These are phyloP conservation scores for Marasmius fiardii DNA, from an alignment of 1,284 basidiomycete genomes.

Conservation along the genomic window DNA sequence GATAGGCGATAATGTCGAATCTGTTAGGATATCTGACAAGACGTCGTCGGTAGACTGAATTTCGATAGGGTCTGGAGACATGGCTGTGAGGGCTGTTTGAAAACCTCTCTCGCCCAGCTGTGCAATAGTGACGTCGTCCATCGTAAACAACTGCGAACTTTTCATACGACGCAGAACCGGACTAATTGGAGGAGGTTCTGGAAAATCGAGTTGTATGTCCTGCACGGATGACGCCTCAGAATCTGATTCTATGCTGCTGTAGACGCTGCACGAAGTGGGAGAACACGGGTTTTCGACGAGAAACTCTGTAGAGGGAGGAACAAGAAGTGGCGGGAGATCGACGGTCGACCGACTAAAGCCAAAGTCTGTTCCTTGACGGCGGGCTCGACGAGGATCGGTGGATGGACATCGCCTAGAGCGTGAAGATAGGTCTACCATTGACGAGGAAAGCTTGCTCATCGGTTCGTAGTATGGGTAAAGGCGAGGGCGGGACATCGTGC, in stretches of 20 bases:
- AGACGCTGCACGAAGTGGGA: slow-evolving; percentile 20
- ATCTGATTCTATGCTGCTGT: slow-evolving; percentile 25
- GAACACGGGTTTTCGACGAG: slow-evolving; percentile 9
- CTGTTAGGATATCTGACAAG: not conserved
- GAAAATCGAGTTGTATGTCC: slow-evolving; percentile 35
- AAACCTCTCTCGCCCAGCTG: not conserved
- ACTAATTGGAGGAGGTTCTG: slow-evolving; percentile 37
- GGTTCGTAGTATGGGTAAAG: not conserved
- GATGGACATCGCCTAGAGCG: slow-evolving; percentile 18
- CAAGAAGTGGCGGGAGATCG: not conserved
- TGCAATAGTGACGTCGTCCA: slow-evolving; percentile 17
- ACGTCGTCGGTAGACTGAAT: not conserved
- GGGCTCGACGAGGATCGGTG: slow-evolving; percentile 27
- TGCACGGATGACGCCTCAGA: slow-evolving; percentile 31
- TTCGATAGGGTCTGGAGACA: not conserved
- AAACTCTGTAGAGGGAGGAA: slow-evolving; percentile 6
- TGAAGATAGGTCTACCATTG: slow-evolving; percentile 7
- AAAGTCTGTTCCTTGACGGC: slow-evolving; percentile 32
- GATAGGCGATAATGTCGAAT: not conserved
- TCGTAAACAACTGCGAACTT: slow-evolving; percentile 36
- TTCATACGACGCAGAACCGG: slow-evolving; percentile 38
- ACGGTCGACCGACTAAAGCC: slow-evolving; percentile 21
- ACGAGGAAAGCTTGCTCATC: not conserved
- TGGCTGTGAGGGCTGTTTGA: not conserved
- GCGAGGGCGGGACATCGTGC: slow-evolving; percentile 3